phyloP scores from a whole-genome alignment of 306 rosid genomes.

The Myrica gale region DNA sequence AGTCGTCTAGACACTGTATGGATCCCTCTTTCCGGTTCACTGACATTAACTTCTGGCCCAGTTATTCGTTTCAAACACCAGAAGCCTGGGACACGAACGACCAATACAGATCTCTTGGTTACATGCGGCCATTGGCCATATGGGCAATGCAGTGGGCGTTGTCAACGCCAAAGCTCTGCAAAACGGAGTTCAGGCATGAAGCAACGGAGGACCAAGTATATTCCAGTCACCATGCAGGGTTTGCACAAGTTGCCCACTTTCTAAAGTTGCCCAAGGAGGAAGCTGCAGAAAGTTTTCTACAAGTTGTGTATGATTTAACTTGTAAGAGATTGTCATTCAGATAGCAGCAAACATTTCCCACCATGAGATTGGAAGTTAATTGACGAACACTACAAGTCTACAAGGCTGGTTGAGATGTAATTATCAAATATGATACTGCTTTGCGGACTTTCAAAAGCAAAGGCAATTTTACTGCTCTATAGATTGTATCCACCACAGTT shows the following conservation, averaged over 20 bases:
- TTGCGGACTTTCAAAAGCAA: neutral
- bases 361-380: neutral
- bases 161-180: conserved; percentile 41
- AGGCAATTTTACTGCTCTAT: neutral
- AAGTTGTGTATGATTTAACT: conserved; percentile 61
- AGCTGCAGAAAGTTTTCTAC: conserved; percentile 50
- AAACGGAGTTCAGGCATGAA: conserved; percentile 37
- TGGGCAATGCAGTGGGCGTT: conserved; percentile 99
- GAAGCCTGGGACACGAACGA: conserved; percentile 80
- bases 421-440: neutral
- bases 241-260: conserved; percentile 63
- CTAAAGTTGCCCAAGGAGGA: conserved; percentile 59
- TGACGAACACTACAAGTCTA: neutral
- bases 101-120: conserved; percentile 65
- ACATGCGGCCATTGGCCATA: conserved; percentile 96
- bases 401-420: neutral
- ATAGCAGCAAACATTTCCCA: neutral
- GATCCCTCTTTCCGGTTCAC: conserved; percentile 10
- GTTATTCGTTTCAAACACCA: conserved; percentile 91
- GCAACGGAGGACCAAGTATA: conserved; percentile 33
- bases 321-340: conserved; percentile 46
- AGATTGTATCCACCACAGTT: neutral
- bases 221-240: conserved; percentile 55
- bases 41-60: conserved; percentile 38
- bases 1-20: neutral